phyloP scores from a whole-genome alignment of 2,329 filamentous ascomycete species.

The Penicillium decumbens region DNA sequence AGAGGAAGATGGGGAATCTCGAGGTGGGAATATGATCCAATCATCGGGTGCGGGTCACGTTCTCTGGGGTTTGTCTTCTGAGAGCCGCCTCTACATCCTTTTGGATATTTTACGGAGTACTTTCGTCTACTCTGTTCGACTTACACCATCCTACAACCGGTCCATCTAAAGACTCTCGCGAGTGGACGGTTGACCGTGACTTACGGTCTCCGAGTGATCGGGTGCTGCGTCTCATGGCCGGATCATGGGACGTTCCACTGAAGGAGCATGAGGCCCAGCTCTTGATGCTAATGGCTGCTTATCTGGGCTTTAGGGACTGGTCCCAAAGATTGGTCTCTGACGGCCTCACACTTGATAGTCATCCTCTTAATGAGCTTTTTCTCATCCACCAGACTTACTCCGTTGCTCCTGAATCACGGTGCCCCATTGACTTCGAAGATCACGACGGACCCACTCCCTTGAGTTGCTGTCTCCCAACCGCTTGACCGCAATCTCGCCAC shows the following conservation, averaged over 20 bases:
- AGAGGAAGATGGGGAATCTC: constrained; percentile 17
- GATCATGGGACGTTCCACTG: constrained; percentile 18
- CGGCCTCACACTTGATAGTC: background rate
- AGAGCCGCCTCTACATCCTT: background rate
- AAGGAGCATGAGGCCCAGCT: background rate
- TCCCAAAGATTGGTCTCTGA: background rate
- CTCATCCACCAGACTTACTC: background rate
- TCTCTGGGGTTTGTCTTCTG: constrained; percentile 5
- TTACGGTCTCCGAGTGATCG: constrained; percentile 7
- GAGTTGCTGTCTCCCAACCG: constrained; percentile 17
- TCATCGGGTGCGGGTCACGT: constrained; percentile 25
- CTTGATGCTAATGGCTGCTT: background rate
- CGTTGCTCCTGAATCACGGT: background rate
- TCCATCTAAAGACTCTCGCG: background rate
- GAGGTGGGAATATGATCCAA: constrained; percentile 19
- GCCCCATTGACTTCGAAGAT: constrained; percentile 4
- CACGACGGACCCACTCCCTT: constrained; percentile 19
- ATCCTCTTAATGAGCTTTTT: background rate
- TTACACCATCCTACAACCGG: background rate
- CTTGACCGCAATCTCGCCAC: constrained; percentile 24
- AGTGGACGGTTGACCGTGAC: background rate
- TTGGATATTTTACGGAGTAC: background rate
- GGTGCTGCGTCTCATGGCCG: constrained; percentile 16
- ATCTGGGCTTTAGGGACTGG: background rate
- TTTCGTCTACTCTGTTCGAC: background rate